Percentiles rank a stretch among this genome's conserved stretches.
Evolutionary conservation across 139 green algal genomes (phyloP).

Genomic region (Closterium sp.): DNA sequence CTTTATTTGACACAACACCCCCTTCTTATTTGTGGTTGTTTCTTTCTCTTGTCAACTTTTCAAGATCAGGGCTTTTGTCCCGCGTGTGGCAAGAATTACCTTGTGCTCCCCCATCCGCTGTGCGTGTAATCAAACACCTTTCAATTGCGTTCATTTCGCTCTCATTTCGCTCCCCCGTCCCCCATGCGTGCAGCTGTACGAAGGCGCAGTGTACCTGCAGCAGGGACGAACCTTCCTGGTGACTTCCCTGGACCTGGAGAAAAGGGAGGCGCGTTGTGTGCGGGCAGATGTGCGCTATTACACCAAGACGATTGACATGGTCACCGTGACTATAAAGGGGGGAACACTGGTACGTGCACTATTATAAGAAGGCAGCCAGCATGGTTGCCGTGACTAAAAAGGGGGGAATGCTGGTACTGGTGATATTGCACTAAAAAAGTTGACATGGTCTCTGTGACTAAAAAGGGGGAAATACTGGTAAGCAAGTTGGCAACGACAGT

Average conservation of each 20-base stretch:
- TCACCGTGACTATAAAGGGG: slow-evolving; percentile 74
- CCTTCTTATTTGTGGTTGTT: no score
- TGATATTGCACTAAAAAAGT: slow-evolving; percentile 83
- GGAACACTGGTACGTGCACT: slow-evolving; percentile 70
- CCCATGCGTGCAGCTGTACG: slow-evolving; percentile 65
- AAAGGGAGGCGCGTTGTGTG: slow-evolving; percentile 69
- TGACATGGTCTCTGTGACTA: slow-evolving; percentile 70
- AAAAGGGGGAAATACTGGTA: slow-evolving; percentile 71
- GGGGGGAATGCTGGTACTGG: slow-evolving; percentile 62
- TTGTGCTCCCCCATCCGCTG: no score
- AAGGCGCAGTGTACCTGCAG: slow-evolving; percentile 88
- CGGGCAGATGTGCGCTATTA: slow-evolving; percentile 86
- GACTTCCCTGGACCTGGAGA: slow-evolving; percentile 73
- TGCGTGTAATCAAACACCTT: no score
- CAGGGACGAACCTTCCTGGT: slow-evolving; percentile 87
- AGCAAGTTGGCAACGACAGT: no score
- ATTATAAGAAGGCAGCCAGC: slow-evolving; percentile 75
- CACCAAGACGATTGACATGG: slow-evolving; percentile 66
- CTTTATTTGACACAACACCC: no score
- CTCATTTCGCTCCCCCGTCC: background rate
- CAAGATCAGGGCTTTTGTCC: no score
- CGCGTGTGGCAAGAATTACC: no score
- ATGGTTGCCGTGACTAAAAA: slow-evolving; percentile 73
- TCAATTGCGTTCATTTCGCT: background rate
- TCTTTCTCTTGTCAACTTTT: no score